These are phyloP conservation scores for Wilcoxina mikolae DNA, from an alignment of 495 filamentous ascomycete genomes.

Conservation along the genomic window DNA sequence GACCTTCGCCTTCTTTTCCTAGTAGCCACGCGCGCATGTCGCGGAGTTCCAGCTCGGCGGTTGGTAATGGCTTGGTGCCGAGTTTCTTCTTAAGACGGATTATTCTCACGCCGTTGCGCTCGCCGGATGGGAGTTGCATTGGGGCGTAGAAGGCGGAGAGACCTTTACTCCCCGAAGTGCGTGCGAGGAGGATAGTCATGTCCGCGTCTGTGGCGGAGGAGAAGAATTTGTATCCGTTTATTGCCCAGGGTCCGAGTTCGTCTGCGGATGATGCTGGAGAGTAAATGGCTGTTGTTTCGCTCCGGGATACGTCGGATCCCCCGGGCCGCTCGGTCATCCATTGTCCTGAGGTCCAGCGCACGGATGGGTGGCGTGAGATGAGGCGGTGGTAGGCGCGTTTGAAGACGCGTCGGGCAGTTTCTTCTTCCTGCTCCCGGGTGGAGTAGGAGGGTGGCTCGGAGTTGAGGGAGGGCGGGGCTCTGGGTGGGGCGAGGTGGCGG, in stretches of 20 bases:
- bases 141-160: slow-evolving; percentile 56
- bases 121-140: slow-evolving; percentile 39
- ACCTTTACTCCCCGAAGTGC: slow-evolving; percentile 35
- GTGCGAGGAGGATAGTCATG: slow-evolving; percentile 56
- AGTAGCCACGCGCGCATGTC: slow-evolving; percentile 50
- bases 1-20: slow-evolving; percentile 47
- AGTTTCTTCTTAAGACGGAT: slow-evolving; percentile 56
- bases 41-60: slow-evolving; percentile 50
- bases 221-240: slow-evolving; percentile 67
- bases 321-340: slow-evolving; percentile 79
- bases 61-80: slow-evolving; percentile 53
- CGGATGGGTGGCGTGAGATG: slow-evolving; percentile 40
- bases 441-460: slow-evolving; percentile 8
- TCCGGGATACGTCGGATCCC: slow-evolving; percentile 56
- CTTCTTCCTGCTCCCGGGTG: slow-evolving; percentile 10
- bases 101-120: slow-evolving; percentile 52
- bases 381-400: slow-evolving; percentile 37
- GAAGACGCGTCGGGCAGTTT: slow-evolving; percentile 34
- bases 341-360: slow-evolving; percentile 63
- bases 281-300: slow-evolving; percentile 48
- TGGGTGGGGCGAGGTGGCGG: slow-evolving; percentile 33
- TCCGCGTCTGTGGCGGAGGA: slow-evolving; percentile 59
- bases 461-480: slow-evolving; percentile 22
- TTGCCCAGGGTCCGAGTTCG: slow-evolving; percentile 43
- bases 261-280: slow-evolving; percentile 29